Conservation (phyloP, 2,329 filamentous ascomycete species). For the Fusarium udum region DNA sequence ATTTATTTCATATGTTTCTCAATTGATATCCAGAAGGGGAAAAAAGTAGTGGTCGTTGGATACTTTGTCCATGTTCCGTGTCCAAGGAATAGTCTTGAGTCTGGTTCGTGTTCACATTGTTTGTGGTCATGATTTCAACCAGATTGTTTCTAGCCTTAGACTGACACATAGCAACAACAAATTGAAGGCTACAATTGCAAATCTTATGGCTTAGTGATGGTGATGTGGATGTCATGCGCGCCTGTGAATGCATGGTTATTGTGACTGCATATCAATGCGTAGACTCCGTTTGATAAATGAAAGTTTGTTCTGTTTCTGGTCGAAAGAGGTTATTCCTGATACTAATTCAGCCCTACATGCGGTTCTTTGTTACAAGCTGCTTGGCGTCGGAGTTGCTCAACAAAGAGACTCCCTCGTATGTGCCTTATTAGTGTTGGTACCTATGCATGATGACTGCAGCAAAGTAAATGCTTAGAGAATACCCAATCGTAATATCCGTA, state of each 20-base stretch:
- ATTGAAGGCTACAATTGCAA: conserved; percentile 10
- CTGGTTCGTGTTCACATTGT: conserved; percentile 16
- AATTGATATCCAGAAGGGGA: conserved; percentile 8
- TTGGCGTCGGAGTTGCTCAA: conserved; percentile 14
- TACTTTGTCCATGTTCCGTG: conserved; percentile 1
- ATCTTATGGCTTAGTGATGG: not conserved
- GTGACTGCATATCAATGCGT: not conserved
- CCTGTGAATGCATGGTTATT: not conserved
- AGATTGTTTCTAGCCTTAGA: conserved; percentile 35
- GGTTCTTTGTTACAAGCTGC: not conserved
- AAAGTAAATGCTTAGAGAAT: not conserved
- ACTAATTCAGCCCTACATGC: not conserved
- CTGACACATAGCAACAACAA: conserved; percentile 34
- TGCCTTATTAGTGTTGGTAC: not conserved
- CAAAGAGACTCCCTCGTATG: conserved; percentile 4
- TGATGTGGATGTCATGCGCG: not conserved
- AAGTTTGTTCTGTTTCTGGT: not conserved
- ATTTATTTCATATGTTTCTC: conserved; percentile 27
- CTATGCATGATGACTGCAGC: not conserved
- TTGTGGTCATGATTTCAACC: conserved; percentile 37
- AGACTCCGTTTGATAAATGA: not conserved
- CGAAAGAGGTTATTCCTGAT: not conserved
- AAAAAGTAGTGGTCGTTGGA: not conserved
- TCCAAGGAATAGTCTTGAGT: conserved; percentile 1
- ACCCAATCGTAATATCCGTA: not conserved